These are phyloP conservation scores for Phytophthora macrochlamydospora DNA, from an alignment of 352 stramenopile species.

Conservation along the genomic window DNA sequence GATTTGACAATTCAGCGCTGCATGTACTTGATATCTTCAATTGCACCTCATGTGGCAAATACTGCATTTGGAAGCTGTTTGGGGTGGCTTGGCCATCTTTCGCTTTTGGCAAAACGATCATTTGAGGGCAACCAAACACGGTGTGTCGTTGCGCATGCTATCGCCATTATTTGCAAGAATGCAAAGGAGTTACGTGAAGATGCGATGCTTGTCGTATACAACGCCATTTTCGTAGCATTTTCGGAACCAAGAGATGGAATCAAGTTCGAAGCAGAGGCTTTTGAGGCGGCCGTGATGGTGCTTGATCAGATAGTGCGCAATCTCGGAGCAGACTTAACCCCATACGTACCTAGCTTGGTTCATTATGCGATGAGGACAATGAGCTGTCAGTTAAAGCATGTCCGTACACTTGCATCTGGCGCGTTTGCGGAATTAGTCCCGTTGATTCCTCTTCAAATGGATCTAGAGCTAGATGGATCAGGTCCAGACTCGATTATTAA, in stretches of 20 bases:
- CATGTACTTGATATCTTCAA: conserved; percentile 50
- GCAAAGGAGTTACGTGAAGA: conserved; percentile 26
- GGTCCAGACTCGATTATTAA: conserved; percentile 27
- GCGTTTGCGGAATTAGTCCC: conserved; percentile 75
- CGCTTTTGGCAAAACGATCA: conserved; percentile 28
- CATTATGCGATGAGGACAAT: conserved; percentile 75
- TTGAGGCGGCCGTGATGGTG: conserved; percentile 60
- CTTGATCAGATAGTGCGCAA: conserved; percentile 53
- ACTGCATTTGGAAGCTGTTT: conserved; percentile 39
- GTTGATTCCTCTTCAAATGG: conserved; percentile 78
- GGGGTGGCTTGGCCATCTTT: conserved; percentile 48
- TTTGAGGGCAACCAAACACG: conserved; percentile 34
- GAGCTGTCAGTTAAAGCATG: conserved; percentile 43
- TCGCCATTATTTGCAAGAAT: conserved; percentile 55
- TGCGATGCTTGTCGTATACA: conserved; percentile 61
- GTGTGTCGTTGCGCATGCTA: conserved; percentile 39
- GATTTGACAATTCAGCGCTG: conserved; percentile 53
- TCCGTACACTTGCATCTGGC: conserved; percentile 55
- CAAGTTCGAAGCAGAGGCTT: conserved; percentile 11
- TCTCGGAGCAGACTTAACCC: conserved; percentile 41
- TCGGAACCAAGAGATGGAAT: conserved; percentile 1
- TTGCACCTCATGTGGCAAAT: conserved; percentile 39
- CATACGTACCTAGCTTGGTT: conserved; percentile 72
- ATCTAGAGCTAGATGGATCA: conserved; percentile 39
- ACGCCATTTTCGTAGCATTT: conserved; percentile 49